Evolutionary conservation across 2,329 filamentous ascomycete species (phyloP), one percentile per base, ranked within the genome.

Genomic region (Incumbomyces lentus): DNA sequence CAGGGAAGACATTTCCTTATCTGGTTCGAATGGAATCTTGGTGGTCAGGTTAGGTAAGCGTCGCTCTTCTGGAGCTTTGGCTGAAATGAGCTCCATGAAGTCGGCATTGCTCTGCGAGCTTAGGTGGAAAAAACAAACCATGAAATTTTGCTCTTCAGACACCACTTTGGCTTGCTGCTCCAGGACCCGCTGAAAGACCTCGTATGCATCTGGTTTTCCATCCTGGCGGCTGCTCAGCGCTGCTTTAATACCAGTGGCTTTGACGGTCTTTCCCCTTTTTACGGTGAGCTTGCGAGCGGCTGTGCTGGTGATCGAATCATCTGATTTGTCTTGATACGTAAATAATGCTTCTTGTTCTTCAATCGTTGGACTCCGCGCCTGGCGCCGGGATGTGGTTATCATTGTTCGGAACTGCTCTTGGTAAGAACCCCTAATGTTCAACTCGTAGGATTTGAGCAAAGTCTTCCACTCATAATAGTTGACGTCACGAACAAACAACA

Each of bases 41-140:
- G 79, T 72, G 58, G 75, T 81, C 33, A 95, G 67, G 58, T 94
- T 86, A 13, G 81, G 81, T 17, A 83, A 80, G 35, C 74, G 74
- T 39, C 90, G 79, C 32, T 81, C 73, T 35, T 80, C 76, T 6
- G 88, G 86, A 18, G 75, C 68, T 1, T 72, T 72, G 2, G 76
- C 73, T 16, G 76, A 72, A 14, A 95, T 82, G 2, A 82, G 76
- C 54, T 96, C 92, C 1, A 84, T 75, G 60, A 95, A 96, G 60
- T 95, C 89, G 13, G 77, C 67, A 31, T 80, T 82, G 58, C 88
- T 82, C 22, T 90, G 72, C 1, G 87, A 93, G n/a, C 84, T 86
- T 19, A 92, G 79, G 58, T 96, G 90, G 74, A 96, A 96, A 64
- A 95, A 92, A 56, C 94, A 87, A n/a, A 95, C 81, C 40, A 95